Conservation (phyloP, 2,329 filamentous ascomycete genomes). For the Aspergillus latus region DNA sequence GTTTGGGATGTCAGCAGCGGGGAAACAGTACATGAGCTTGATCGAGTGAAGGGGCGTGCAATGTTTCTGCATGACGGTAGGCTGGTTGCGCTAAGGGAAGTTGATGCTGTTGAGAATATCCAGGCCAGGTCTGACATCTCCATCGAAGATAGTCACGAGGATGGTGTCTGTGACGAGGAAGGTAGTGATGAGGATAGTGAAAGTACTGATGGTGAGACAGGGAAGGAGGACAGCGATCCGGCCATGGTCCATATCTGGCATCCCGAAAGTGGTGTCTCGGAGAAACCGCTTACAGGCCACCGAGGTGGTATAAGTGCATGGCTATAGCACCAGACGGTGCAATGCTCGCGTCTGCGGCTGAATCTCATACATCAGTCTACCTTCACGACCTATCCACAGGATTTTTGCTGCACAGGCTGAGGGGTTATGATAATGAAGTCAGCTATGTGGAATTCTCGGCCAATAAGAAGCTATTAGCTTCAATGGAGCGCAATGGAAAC, state of each 20-base stretch:
- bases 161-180: background rate
- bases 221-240: background rate
- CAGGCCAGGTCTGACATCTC: background rate
- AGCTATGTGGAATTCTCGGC: background rate
- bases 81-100: background rate
- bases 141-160: background rate
- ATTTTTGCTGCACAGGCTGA: background rate
- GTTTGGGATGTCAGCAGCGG: background rate
- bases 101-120: background rate
- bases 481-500: background rate
- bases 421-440: background rate
- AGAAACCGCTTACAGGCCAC: background rate
- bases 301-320: background rate
- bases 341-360: background rate
- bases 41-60: background rate
- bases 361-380: background rate
- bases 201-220: background rate
- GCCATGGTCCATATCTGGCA: background rate
- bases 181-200: background rate
- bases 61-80: background rate
- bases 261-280: background rate
- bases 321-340: background rate
- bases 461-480: background rate
- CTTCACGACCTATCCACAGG: background rate
- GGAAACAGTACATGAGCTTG: background rate